These are phyloP conservation scores for Termitomyces sp. DNA, from an alignment of 768 basidiomycete genomes.

Conservation along the genomic window DNA sequence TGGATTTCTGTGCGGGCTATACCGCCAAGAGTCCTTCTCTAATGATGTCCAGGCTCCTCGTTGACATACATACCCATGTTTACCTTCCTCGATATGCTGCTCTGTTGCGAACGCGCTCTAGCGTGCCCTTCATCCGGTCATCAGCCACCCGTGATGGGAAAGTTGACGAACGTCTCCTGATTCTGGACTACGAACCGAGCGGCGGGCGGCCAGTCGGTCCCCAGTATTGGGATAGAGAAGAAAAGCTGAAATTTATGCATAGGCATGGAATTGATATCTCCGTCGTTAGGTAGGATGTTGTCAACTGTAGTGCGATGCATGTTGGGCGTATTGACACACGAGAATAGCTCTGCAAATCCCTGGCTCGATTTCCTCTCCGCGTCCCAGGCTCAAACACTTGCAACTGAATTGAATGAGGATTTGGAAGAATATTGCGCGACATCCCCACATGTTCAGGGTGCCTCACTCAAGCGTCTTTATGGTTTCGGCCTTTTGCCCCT, in stretches of 20 bases:
- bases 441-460: slow-evolving; percentile 37
- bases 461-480: slow-evolving; percentile 60
- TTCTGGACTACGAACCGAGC: slow-evolving; percentile 75
- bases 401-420: slow-evolving; percentile 68
- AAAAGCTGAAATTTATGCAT: slow-evolving; percentile 85
- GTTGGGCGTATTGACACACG: not conserved
- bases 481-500: slow-evolving; percentile 84
- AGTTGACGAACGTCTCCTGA: slow-evolving; percentile 65
- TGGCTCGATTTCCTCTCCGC: slow-evolving; percentile 87
- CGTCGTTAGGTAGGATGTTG: slow-evolving; percentile 54
- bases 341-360: slow-evolving; percentile 73
- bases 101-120: slow-evolving; percentile 56
- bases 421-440: slow-evolving; percentile 76
- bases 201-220: slow-evolving; percentile 77
- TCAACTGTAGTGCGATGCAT: not conserved
- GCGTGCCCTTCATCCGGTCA: slow-evolving; percentile 63
- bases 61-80: slow-evolving; percentile 86
- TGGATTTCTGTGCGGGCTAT: not conserved
- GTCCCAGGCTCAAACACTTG: slow-evolving; percentile 58
- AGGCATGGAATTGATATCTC: slow-evolving; percentile 75
- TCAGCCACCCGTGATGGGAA: slow-evolving; percentile 37
- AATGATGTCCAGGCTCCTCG: slow-evolving; percentile 35
- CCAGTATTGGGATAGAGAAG: slow-evolving; percentile 74
- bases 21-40: slow-evolving; percentile 1
- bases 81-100: slow-evolving; percentile 78